Percentiles rank a stretch among this genome's conserved stretches.
phyloP scores from a whole-genome alignment of 2,329 filamentous ascomycete species.

The Ascochyta viciae-villosae region DNA sequence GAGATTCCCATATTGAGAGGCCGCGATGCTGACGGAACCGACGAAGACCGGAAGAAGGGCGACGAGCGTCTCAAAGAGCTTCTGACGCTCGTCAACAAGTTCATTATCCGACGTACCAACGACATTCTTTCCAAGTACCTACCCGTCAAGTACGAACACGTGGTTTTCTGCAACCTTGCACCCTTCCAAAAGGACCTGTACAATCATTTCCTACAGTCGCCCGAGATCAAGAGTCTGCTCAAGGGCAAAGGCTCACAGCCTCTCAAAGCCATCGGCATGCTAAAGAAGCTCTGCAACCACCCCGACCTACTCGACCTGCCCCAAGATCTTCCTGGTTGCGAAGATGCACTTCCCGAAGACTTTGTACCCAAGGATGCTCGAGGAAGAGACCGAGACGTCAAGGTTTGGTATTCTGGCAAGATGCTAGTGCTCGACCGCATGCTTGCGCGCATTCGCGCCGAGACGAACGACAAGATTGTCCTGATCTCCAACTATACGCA shows the following conservation, averaged over 20 bases:
- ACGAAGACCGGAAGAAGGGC: constrained; percentile 80
- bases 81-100: constrained; percentile 89
- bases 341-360: constrained; percentile 81
- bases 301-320: constrained; percentile 87
- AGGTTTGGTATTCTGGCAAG: constrained; percentile 96
- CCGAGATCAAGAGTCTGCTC: constrained; percentile 89
- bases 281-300: constrained; percentile 99
- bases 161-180: constrained; percentile 95
- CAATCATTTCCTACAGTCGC: constrained; percentile 96
- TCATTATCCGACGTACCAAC: constrained; percentile 97
- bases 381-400: constrained; percentile 89
- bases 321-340: constrained; percentile 85
- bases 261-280: constrained; percentile 91
- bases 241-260: constrained; percentile 95
- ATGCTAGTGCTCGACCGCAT: constrained; percentile 98
- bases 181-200: constrained; percentile 93
- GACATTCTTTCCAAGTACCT: constrained; percentile 98
- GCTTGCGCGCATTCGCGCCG: constrained; percentile 91
- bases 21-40: constrained; percentile 86
- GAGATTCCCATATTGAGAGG: constrained; percentile 92
- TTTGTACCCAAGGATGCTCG: constrained; percentile 87
- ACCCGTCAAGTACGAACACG: constrained; percentile 98
- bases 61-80: constrained; percentile 84
- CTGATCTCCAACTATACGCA: constrained; percentile 98
- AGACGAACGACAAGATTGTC: constrained; percentile 99